These are phyloP conservation scores for Pneumocystis carinii DNA, from an alignment of 1,139 yeast genomes.

Conservation along the genomic window DNA sequence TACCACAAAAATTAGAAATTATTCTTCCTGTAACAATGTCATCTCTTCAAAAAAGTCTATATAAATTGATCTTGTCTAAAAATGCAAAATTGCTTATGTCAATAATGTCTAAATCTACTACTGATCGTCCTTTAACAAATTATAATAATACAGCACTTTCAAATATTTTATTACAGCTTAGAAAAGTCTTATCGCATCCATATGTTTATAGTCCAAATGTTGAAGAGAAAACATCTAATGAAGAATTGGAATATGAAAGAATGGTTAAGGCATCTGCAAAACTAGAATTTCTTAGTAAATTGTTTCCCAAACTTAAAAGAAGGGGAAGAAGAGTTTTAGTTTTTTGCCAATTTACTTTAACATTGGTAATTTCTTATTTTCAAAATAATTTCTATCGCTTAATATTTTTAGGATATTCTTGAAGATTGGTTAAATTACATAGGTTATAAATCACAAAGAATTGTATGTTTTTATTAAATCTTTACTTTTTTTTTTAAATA, in stretches of 20 bases:
- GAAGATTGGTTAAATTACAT: slow-evolving; percentile 24
- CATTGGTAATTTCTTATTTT: slow-evolving; percentile 69
- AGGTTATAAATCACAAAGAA: slow-evolving; percentile 5
- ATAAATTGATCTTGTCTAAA: slow-evolving; percentile 14
- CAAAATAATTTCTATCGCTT: slow-evolving; percentile 67
- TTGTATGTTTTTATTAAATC: slow-evolving; percentile 4
- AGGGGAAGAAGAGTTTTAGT: slow-evolving; percentile 68
- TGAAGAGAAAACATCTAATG: slow-evolving; percentile 13
- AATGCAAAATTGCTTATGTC: slow-evolving; percentile 15
- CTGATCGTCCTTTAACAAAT: slow-evolving; percentile 1
- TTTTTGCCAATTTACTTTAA: slow-evolving; percentile 53
- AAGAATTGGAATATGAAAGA: slow-evolving; percentile 7
- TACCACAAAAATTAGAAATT: slow-evolving; percentile 16
- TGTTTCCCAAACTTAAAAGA: slow-evolving; percentile 58
- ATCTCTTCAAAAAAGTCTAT: slow-evolving; percentile 14
- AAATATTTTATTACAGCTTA: slow-evolving; percentile 15
- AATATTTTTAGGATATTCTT: slow-evolving; percentile 49
- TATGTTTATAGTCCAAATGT: slow-evolving; percentile 14
- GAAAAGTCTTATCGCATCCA: slow-evolving; percentile 17
- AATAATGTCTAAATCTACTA: slow-evolving; percentile 8
- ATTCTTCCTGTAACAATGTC: slow-evolving; percentile 16
- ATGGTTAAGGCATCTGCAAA: slow-evolving; percentile 35
- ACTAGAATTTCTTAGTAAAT: slow-evolving; percentile 58
- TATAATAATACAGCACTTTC: slow-evolving; percentile 4
- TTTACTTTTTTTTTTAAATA: slow-evolving; percentile 27